phyloP scores from a whole-genome alignment of 2,329 filamentous ascomycete genomes.

The Calonectria pseudoreteaudii region DNA sequence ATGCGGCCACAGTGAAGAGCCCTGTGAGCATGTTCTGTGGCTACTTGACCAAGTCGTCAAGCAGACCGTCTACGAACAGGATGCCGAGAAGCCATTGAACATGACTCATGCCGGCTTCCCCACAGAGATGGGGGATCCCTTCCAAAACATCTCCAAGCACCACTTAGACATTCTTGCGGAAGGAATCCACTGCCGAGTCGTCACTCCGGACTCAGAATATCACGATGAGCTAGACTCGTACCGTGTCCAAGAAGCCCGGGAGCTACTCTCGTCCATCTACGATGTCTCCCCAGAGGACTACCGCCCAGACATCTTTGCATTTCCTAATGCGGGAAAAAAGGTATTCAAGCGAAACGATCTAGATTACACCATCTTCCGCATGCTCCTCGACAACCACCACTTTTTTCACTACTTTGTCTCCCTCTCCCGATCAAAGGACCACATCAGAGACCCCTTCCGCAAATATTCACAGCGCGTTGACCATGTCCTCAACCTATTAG shows the following conservation, averaged over 20 bases:
- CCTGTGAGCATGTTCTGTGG: constrained; percentile 66
- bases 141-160: constrained; percentile 61
- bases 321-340: constrained; percentile 44
- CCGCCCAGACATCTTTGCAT: constrained; percentile 59
- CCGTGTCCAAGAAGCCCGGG: constrained; percentile 61
- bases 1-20: constrained; percentile 52
- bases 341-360: constrained; percentile 59
- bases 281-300: constrained; percentile 54
- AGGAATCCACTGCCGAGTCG: constrained; percentile 61
- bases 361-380: constrained; percentile 63
- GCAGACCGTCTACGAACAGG: constrained; percentile 57
- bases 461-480: constrained; percentile 61
- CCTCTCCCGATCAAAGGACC: constrained; percentile 57
- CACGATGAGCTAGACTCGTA: constrained; percentile 47
- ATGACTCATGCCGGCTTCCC: constrained; percentile 58
- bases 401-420: constrained; percentile 66
- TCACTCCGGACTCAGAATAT: constrained; percentile 46
- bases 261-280: constrained; percentile 62
- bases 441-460: constrained; percentile 60
- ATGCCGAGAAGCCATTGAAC: constrained; percentile 52
- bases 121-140: constrained; percentile 61
- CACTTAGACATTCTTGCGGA: constrained; percentile 65
- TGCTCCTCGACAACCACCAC: constrained; percentile 65
- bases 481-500: constrained; percentile 58
- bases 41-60: constrained; percentile 65